Percentiles rank a stretch among this genome's conserved stretches.
Conservation (phyloP, 1,139 yeast species). For the Ashbya aceris region DNA sequence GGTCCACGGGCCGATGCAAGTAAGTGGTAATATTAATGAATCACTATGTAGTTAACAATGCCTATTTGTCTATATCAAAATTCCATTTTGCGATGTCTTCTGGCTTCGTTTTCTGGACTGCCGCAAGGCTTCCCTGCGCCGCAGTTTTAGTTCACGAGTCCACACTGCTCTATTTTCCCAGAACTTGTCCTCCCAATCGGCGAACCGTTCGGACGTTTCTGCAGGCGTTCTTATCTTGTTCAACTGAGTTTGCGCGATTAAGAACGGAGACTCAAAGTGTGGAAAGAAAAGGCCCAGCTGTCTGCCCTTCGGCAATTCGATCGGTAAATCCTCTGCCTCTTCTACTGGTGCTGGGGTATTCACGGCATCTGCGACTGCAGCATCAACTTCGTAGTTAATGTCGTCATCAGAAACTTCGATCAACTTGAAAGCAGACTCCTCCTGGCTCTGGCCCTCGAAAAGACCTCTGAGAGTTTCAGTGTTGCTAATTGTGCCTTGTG, state of each 20-base stretch:
- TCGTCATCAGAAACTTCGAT: conserved; percentile 32
- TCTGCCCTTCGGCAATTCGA: conserved; percentile 19
- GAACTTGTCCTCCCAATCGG: conserved; percentile 66
- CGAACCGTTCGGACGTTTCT: conserved; percentile 36
- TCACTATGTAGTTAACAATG: not conserved
- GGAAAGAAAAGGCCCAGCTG: conserved; percentile 62
- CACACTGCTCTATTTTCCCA: conserved; percentile 78
- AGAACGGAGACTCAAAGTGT: conserved; percentile 77
- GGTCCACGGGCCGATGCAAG: conserved; percentile 16
- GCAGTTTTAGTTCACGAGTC: conserved; percentile 64
- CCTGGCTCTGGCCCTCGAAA: conserved; percentile 44
- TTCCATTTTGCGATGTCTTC: conserved; percentile 9
- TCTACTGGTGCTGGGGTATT: conserved; percentile 13
- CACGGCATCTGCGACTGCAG: conserved; percentile 11
- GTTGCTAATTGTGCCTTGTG: conserved; percentile 25
- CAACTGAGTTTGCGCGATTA: conserved; percentile 74
- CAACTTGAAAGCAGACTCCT: conserved; percentile 28
- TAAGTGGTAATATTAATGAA: not conserved
- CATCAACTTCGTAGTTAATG: conserved; percentile 29
- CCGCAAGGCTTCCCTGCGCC: conserved; percentile 65
- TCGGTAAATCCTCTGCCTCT: conserved; percentile 7
- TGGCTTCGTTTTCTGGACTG: conserved; percentile 42
- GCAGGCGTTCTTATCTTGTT: conserved; percentile 39
- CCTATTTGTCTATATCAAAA: conserved; percentile 5
- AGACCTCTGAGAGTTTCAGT: conserved; percentile 57